These are phyloP conservation scores for Cucurbita pepo DNA, from an alignment of 306 rosid species.

Conservation along the genomic window DNA sequence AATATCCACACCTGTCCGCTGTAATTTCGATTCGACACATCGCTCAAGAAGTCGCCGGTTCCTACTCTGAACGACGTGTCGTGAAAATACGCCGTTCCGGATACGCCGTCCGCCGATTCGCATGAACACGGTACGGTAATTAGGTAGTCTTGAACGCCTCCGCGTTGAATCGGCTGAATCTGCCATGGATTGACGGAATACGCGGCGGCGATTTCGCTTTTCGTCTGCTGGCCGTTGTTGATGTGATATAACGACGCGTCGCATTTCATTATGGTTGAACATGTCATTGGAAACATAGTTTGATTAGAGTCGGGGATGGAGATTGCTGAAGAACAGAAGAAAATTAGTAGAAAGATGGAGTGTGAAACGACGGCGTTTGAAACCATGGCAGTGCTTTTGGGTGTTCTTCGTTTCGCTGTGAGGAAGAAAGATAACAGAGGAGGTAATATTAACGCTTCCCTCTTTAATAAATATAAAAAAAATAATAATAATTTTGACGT, in stretches of 20 bases:
- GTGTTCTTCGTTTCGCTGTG: conserved; percentile 4
- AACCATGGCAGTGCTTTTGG: conserved; percentile 35
- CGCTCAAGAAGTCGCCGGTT: conserved; percentile 13
- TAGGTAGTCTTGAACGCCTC: conserved; percentile 30
- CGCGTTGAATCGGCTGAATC: conserved; percentile 16
- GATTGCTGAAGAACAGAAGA: not conserved
- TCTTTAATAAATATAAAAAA: not conserved
- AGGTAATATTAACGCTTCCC: not conserved
- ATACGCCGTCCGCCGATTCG: conserved; percentile 10
- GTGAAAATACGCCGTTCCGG: conserved; percentile 35
- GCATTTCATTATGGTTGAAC: conserved; percentile 31
- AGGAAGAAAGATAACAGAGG: conserved; percentile 6
- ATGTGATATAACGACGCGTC: conserved; percentile 46
- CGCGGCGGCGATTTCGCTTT: conserved; percentile 21
- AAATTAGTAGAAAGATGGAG: conserved; percentile 17
- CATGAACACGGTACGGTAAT: conserved; percentile 56
- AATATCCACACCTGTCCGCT: conserved; percentile 46
- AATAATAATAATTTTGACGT: not conserved
- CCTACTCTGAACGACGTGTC: conserved; percentile 27
- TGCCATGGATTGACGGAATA: conserved; percentile 33
- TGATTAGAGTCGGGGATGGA: not conserved
- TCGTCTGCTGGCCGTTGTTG: not conserved
- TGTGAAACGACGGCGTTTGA: conserved; percentile 15
- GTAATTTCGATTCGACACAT: conserved; percentile 15
- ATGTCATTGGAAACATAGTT: conserved; percentile 24